Base-by-base conservation (phyloP, 345 rosid species). In the Brassica juncea region DNA sequence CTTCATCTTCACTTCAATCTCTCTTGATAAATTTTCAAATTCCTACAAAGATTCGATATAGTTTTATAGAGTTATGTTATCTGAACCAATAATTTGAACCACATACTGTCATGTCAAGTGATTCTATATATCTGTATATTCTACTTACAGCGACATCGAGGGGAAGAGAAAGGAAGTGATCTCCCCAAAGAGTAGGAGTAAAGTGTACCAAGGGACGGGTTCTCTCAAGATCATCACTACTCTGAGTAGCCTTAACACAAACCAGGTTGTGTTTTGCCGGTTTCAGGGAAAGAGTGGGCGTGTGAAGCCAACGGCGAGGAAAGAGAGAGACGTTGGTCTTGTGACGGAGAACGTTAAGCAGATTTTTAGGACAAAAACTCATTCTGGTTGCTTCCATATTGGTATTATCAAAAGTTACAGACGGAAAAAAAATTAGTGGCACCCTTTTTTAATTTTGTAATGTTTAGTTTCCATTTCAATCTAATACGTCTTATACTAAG, bases 161-260 rank as follows among this genome's bases (percentile, higher is more conserved):
- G 34, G 75, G 75, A 60, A 72, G 14, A 4, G 57, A 23, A 65
- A 72, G 75, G 67, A 72, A 72, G 35, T 60, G 67, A 12, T 59
- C 67, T 0, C 67, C 76, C 76, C 68, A 72, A 39, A 25, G 19
- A 27, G 68, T 60, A n/a, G 68, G 76, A 23, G 68, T 4, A 72
- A 72, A 72, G 3, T 72, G 35, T 6, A 1, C 47, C 59, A 72
- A 61, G n/a, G 76, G 76, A 60, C 76, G 76, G 42, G 39, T 72
- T 21, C 27, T 60, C 57, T 72, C 76, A 25, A 59, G 66, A 72
- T 72, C 67, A 30, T 3, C 47, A 70, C 4, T 8, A 69, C 59
- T 52, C 21, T n/a, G 58, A 57, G 75, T 57, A 59, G 63, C 55
- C 58, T 10, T 72, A 23, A 58, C 35, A 39, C 55, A 35, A 16